phyloP scores from a whole-genome alignment of 179 eudicot genomes.

The Dionaea muscipula region DNA sequence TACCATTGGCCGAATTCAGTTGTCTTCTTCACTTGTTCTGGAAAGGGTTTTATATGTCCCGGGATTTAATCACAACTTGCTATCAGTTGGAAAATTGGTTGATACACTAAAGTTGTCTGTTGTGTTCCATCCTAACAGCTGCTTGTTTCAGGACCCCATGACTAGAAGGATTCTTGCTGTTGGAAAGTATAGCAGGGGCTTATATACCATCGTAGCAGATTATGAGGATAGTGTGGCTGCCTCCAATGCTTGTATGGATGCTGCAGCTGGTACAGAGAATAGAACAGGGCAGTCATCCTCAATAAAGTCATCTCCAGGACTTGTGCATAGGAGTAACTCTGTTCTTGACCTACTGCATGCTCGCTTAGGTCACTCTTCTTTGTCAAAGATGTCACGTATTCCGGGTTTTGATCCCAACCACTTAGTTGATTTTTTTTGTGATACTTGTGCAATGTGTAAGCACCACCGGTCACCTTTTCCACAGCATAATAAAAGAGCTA shows the following conservation, averaged over 20 bases:
- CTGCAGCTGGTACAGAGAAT: too few species aligned
- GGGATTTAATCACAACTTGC: neutral
- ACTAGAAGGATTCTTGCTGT: neutral
- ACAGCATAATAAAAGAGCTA: too few species aligned
- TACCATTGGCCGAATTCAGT: neutral
- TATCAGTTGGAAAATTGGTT: neutral
- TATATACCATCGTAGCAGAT: neutral
- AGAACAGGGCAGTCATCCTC: too few species aligned
- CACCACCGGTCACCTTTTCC: neutral
- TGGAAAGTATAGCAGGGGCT: neutral
- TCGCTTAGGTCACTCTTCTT: neutral
- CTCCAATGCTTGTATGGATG: too few species aligned
- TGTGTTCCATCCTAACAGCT: neutral
- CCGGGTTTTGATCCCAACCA: neutral
- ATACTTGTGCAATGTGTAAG: neutral
- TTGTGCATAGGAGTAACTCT: neutral
- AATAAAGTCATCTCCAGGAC: too few species aligned
- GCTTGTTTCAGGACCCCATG: neutral
- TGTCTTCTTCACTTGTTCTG: neutral
- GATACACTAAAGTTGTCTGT: too few species aligned
- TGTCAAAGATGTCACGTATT: neutral
- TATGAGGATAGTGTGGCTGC: neutral
- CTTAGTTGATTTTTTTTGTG: neutral
- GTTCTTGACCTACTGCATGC: neutral
- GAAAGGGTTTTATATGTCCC: neutral